phyloP scores from a whole-genome alignment of 2,329 filamentous ascomycete species.

The Chaetomium sp. region DNA sequence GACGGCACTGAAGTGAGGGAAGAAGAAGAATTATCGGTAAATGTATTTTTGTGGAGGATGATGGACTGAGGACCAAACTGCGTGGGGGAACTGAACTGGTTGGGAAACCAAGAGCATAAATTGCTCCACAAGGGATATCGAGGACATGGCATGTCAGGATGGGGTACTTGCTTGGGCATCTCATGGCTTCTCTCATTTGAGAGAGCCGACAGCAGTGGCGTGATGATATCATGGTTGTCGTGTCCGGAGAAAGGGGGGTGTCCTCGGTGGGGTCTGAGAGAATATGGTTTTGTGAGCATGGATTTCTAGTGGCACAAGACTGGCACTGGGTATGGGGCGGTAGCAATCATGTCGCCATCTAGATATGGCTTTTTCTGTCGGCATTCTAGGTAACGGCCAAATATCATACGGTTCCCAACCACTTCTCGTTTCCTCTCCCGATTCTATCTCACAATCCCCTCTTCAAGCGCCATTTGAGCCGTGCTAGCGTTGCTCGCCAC shows the following conservation, averaged over 20 bases:
- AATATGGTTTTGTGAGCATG: background rate
- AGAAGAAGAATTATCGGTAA: background rate
- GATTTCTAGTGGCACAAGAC: background rate
- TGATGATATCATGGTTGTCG: background rate
- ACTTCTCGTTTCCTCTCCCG: too few species aligned
- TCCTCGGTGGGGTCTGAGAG: background rate
- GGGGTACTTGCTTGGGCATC: background rate
- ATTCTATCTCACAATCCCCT: too few species aligned
- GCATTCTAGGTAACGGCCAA: background rate
- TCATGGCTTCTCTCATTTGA: background rate
- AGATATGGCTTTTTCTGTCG: background rate
- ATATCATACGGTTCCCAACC: background rate
- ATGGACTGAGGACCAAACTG: background rate
- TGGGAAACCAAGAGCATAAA: conserved; percentile 21
- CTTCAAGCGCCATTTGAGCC: too few species aligned
- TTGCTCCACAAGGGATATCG: conserved; percentile 1
- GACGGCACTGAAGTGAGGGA: conserved; percentile 28
- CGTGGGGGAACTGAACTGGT: background rate
- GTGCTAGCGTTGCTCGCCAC: too few species aligned
- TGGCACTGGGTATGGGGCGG: background rate
- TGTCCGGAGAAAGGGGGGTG: background rate
- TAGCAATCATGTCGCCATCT: background rate
- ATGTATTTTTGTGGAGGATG: conserved; percentile 18
- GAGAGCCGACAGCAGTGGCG: background rate
- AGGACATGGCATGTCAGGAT: conserved; percentile 1